Evolutionary conservation across 2,329 filamentous ascomycete species (phyloP), one percentile per base, ranked within the genome.

Genomic region (Didymella pinodella): DNA sequence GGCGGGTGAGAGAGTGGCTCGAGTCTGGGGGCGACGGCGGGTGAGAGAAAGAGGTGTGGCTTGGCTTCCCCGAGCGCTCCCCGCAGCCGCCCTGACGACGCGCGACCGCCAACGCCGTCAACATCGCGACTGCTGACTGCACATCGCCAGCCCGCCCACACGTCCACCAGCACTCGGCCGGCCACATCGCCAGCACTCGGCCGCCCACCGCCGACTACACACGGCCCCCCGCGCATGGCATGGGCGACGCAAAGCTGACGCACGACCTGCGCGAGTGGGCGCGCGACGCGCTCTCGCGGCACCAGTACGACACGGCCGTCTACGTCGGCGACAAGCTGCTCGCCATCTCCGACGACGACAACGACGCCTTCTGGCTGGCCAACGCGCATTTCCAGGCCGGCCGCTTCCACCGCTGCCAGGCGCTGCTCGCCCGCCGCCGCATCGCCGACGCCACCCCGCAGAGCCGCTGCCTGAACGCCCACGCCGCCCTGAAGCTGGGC

Each of bases 301-400:
- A 95, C 65, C 95, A 99, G 77, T 93, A 97, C 78, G 94, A 98
- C 66, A 92, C 94, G 32, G 95, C 95, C 73, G 94, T 98, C 70
- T 98, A 96, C 76, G 92, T 98, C 65, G 95, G 93, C 64, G 95
- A 99, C 84, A 99, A 99, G 82, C 84, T 99, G 68, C 85, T 98
- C 57, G 95, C 95, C 57, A 83, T 99, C 73, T 98, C 94, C 36
- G 92, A 93, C 73, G 91, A 94, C 76, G 93, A 97, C 72, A 89
- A 92, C 65, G 95, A 99, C 77, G 94, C 93, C 40, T 97, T 97
- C 75, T 97, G 93, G 90, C 89, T 99, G 43, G 95, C 95, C n/a
- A 94, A 98, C 79, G 92, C 97, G 36, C 94, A 99, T 79, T 99
- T 98, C 80, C 90, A 90, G 50, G 95, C 92, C 48, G 93, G 92